A percentile compares a stretch with the other conserved stretches of the same genome.
These are phyloP conservation scores for Radiomyces spectabilis DNA, from an alignment of 192 early-diverging fungal genomes.

Conservation along the genomic window DNA sequence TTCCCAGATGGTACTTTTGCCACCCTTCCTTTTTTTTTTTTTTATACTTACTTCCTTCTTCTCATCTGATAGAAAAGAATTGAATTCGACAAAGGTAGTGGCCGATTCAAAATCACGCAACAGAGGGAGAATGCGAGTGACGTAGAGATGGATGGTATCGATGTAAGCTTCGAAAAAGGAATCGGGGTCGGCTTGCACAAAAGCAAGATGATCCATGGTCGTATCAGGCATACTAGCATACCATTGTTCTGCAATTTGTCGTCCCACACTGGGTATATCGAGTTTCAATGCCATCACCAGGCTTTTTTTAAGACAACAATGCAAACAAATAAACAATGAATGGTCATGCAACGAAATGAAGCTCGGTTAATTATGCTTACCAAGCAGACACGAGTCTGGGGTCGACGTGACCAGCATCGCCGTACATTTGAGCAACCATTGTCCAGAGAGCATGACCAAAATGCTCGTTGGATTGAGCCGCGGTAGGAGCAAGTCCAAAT, in stretches of 20 bases:
- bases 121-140: slow-evolving; percentile 5
- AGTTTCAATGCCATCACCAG: slow-evolving; percentile 13
- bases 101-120: slow-evolving; percentile 24
- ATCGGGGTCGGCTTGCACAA: slow-evolving; percentile 1
- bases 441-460: not conserved
- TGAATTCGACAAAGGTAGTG: slow-evolving; percentile 25
- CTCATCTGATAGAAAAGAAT: slow-evolving; percentile 15
- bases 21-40: not conserved
- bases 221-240: slow-evolving; percentile 17
- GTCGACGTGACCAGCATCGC: not conserved
- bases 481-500: not conserved
- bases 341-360: not conserved
- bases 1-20: not conserved
- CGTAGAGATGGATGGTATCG: slow-evolving; percentile 20
- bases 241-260: slow-evolving; percentile 28
- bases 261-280: slow-evolving; percentile 9
- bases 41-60: slow-evolving; percentile 19
- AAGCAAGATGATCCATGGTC: slow-evolving; percentile 1
- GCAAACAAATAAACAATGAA: not conserved
- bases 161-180: slow-evolving; percentile 5
- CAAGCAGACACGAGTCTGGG: slow-evolving; percentile 9
- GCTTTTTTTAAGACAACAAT: not conserved
- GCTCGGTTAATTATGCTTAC: slow-evolving; percentile 3
- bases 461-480: not conserved
- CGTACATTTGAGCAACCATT: not conserved